Evolutionary conservation across 1,284 basidiomycete genomes (phyloP).

Genomic region (Porogramme epimiltina): DNA sequence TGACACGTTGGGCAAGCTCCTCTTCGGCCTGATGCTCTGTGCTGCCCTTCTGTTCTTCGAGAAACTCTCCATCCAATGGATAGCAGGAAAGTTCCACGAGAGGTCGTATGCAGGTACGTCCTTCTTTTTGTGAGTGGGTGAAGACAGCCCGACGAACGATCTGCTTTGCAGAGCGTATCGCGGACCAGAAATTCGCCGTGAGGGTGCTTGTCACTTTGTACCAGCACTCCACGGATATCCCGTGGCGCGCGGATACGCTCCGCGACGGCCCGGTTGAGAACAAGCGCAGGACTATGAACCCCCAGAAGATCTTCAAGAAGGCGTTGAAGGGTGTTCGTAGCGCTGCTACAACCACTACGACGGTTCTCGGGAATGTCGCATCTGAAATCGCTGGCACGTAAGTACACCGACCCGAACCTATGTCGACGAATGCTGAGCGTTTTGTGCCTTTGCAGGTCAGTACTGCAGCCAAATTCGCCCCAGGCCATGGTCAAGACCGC

Average conservation of each 20-base stretch:
- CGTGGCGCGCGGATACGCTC: constrained; percentile 70
- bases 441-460: constrained; percentile 51
- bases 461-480: constrained; percentile 88
- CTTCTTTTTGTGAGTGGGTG: not conserved
- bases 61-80: constrained; percentile 88
- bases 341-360: constrained; percentile 82
- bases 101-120: constrained; percentile 76
- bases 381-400: constrained; percentile 71
- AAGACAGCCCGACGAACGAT: not conserved
- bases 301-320: constrained; percentile 69
- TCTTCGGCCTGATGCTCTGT: constrained; percentile 80
- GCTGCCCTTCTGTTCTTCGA: constrained; percentile 76
- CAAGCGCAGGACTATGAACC: constrained; percentile 45
- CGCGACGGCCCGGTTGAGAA: constrained; percentile 41
- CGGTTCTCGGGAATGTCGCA: constrained; percentile 79
- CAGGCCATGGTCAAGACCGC: constrained; percentile 82
- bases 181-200: constrained; percentile 83
- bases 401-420: constrained; percentile 13
- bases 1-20: constrained; percentile 58
- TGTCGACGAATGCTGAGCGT: not conserved
- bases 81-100: constrained; percentile 86
- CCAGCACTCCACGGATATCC: constrained; percentile 73
- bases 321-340: constrained; percentile 72
- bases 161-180: constrained; percentile 66
- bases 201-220: constrained; percentile 78